Conservation (phyloP, 73 alveolate genomes). For the Tetrahymena malaccensis region DNA sequence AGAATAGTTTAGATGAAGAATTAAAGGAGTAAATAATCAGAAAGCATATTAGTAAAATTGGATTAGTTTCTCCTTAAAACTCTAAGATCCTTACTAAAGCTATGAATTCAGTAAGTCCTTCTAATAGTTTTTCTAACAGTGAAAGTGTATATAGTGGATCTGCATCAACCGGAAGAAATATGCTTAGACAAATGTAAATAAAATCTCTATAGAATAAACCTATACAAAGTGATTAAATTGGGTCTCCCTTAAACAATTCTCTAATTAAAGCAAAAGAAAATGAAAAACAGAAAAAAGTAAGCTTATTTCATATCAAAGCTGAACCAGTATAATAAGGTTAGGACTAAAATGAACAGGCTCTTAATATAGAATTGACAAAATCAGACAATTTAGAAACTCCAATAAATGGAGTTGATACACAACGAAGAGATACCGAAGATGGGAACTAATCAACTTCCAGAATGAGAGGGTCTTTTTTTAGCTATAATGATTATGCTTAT, state of each 20-base stretch:
- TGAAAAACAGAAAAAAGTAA: not conserved
- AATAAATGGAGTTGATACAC: not conserved
- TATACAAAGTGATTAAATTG: not conserved
- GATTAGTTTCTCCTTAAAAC: not conserved
- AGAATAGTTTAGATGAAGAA: not conserved
- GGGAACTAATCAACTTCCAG: not conserved
- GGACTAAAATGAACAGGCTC: not conserved
- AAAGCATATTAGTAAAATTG: not conserved
- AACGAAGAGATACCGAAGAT: not conserved
- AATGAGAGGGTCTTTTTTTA: not conserved
- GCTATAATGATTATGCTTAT: not conserved
- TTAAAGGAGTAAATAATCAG: not conserved
- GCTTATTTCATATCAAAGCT: not conserved
- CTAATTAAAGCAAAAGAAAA: not conserved
- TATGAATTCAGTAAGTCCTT: not conserved
- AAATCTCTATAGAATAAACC: not conserved
- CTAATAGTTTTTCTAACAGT: not conserved
- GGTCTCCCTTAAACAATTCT: not conserved
- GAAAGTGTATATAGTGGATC: not conserved
- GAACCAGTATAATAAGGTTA: not conserved
- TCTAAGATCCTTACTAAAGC: not conserved
- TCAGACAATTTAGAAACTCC: not conserved
- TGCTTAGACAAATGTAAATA: not conserved
- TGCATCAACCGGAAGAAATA: not conserved
- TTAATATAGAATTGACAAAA: not conserved